Base-by-base conservation (phyloP, 1,139 yeast genomes). In the Magnusiomyces ingens region DNA sequence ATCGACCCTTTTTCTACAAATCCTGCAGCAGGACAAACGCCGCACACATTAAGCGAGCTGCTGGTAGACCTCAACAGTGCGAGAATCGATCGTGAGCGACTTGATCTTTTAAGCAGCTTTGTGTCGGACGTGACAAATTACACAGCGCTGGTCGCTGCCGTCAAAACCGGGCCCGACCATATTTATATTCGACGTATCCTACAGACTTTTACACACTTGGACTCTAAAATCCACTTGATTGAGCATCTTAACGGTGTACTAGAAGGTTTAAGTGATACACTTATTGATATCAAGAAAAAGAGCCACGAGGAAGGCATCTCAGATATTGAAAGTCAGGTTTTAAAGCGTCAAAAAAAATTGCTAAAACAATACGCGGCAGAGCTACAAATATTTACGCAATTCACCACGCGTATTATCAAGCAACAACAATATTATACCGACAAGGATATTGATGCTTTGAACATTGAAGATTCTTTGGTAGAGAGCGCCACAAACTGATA, bases 31-130 rank as follows among this genome's bases (percentile, higher is more conserved):
- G 26, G 22, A 21, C 19, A 18, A 32, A 17, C 12, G 21, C 21
- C 18, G 12, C 21, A 17, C n/a, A 43, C 32, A 21, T 12, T 43
- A 15, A 21, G 45, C 15, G 45, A 43, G n/a, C 35, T 43, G 12
- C 21, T 43, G 15, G 12, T 21, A 13, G 45, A 43, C 22, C 48
- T 51, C 3, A 48, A 37, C n/a, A 26, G n/a, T 2, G 50, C 53
- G 1, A 47, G 53, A 13, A 26, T 51, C 3, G 53, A 51, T 18
- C 53, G 53, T 18, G 53, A 51, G 21, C 49, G 53, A 13, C 48
- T 50, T 5, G 49, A 50, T 5, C 13, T 50, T 19, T 32, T 50
- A 2, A 47, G 44, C 10, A 11, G 40, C 26, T 43, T 51, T 36
- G 51, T 51, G 22, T 19, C 29, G 32, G 38, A 50, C 32, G 2